Base-by-base conservation (phyloP, 345 rosid genomes). In the Linum tenue region DNA sequence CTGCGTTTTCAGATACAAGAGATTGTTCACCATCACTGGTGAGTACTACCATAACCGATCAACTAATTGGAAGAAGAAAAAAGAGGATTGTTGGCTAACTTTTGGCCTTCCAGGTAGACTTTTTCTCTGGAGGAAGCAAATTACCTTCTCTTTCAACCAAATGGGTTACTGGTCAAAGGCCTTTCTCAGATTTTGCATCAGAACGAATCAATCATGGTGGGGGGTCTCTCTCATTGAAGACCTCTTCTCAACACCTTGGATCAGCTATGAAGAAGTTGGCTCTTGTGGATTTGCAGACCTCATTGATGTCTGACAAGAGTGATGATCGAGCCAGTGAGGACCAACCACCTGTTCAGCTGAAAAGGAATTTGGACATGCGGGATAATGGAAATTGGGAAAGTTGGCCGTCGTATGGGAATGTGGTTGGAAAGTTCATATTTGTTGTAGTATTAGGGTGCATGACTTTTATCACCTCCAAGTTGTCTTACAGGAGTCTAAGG, bases 11-110 rank as follows among this genome's bases (percentile, higher is more conserved):
- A 15, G 99, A 94, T 77, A 94, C 99, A 55, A 77, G 79, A 72
- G 86, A 86, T 67, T 88, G 84, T 84, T 85, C 92, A 71, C 85
- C 95, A 15, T 85, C 88, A 65, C 76, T 94, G 96, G 97, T 90
- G 74, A 83, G 85, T 70, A 51, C 22, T 59, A 58, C 12, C 11
- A 7, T 35, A 37, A 48, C 8, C 15, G 35, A 12, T 22, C 31
- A 0, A 37, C 43, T 5, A 67, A 40, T 43, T 38, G 11, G 48
- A 57, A 22, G 53, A 16, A 39, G 39, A 79, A 43, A 57, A 48
- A 15, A 15, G 14, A 22, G 31, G 31, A 22, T 43, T 60, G 36
- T 63, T 77, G 39, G 75, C 63, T 63, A 59, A 31, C 67, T 5
- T 68, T 53, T 64, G n/a, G 72, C 42, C 69, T 62, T 70, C 70